Conservation (phyloP, 2,329 filamentous ascomycete genomes). For the Parascedosporium putredinis region DNA sequence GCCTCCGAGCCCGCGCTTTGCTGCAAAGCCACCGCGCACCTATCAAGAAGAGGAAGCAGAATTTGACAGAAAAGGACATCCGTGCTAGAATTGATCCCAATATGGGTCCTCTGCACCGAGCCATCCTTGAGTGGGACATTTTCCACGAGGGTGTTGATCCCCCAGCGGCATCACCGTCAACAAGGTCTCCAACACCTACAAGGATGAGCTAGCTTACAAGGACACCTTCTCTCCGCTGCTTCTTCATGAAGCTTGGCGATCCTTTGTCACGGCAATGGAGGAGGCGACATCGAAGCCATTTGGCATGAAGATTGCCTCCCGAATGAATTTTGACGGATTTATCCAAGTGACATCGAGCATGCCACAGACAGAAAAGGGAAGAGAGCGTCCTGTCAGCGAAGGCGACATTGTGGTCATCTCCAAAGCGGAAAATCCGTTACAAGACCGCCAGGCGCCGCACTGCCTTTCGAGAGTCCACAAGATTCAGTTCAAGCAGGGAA, state of each 20-base stretch:
- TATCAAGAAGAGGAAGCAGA: constrained; percentile 71
- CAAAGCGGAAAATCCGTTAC: constrained; percentile 59
- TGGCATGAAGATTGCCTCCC: constrained; percentile 77
- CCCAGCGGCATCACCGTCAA: constrained; percentile 65
- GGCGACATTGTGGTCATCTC: constrained; percentile 87
- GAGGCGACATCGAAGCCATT: constrained; percentile 73
- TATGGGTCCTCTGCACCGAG: constrained; percentile 72
- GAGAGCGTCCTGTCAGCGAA: constrained; percentile 58
- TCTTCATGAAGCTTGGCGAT: constrained; percentile 90
- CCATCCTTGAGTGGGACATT: constrained; percentile 88
- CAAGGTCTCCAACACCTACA: constrained; percentile 68
- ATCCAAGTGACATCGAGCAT: constrained; percentile 84
- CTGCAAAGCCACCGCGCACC: constrained; percentile 55
- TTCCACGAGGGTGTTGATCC: constrained; percentile 84
- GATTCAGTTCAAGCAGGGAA: constrained; percentile 69
- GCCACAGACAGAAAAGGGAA: constrained; percentile 48
- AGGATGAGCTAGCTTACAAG: constrained; percentile 69
- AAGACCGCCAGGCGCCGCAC: constrained; percentile 55
- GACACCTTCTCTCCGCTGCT: constrained; percentile 83
- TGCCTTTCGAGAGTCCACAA: constrained; percentile 79
- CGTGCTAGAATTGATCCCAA: constrained; percentile 84
- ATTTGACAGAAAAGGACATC: constrained; percentile 84
- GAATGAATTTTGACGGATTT: constrained; percentile 85
- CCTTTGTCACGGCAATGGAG: constrained; percentile 81
- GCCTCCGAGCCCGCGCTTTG: constrained; percentile 33